Percentiles rank a stretch among this genome's conserved stretches.
Conservation (phyloP, 2,329 filamentous ascomycete genomes). For the Monosporascus sp. region DNA sequence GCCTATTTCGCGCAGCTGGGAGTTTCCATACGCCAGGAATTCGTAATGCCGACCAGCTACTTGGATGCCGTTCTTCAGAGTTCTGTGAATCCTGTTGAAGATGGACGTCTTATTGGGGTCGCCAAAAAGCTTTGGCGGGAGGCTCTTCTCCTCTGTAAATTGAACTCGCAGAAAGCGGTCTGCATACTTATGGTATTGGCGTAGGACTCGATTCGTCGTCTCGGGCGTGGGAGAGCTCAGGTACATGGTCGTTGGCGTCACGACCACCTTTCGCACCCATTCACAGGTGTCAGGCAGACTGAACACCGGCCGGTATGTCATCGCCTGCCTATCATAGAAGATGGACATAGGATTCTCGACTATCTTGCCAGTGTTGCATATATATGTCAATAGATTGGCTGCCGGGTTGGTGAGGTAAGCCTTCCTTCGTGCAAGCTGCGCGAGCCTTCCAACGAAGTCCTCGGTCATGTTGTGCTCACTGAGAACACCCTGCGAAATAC, state of each 20-base stretch:
- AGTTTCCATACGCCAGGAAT: constrained; percentile 92
- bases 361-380: constrained; percentile 57
- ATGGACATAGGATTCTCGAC: constrained; percentile 68
- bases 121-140: constrained; percentile 14
- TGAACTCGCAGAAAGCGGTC: constrained; percentile 86
- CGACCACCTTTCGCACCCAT: constrained; percentile 66
- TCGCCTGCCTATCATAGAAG: constrained; percentile 52
- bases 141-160: constrained; percentile 73
- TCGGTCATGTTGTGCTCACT: constrained; percentile 68
- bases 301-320: constrained; percentile 40
- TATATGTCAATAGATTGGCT: constrained; percentile 65
- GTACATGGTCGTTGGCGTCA: constrained; percentile 82
- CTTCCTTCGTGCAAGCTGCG: constrained; percentile 30
- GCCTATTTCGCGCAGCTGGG: constrained; percentile 85
- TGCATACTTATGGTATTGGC: constrained; percentile 60
- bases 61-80: constrained; percentile 70
- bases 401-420: constrained; percentile 41
- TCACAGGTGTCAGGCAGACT: constrained; percentile 68
- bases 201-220: constrained; percentile 79
- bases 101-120: constrained; percentile 53
- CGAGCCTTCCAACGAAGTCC: constrained; percentile 62
- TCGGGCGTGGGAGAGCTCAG: constrained; percentile 75
- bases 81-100: constrained; percentile 67
- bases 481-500: constrained; percentile 73
- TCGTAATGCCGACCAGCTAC: constrained; percentile 79